Conservation (phyloP, 2,329 filamentous ascomycete genomes). For the Penicillium sp. region DNA sequence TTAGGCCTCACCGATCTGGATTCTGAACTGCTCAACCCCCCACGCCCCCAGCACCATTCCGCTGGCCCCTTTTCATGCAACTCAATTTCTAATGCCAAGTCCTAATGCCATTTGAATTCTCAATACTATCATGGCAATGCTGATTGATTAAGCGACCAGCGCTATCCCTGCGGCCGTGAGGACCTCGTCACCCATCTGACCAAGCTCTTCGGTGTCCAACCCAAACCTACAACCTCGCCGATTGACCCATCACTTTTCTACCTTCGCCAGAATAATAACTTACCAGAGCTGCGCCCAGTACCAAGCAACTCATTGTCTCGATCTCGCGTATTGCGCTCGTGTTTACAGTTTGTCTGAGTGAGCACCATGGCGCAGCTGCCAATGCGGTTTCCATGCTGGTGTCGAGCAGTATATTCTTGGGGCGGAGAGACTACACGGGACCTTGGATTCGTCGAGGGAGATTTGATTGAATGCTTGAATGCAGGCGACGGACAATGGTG, state of each 20-base stretch:
- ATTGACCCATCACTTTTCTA: background rate
- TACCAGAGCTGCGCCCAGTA: background rate
- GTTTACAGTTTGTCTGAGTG: too few relatives aligned
- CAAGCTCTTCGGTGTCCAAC: slow-evolving; percentile 3
- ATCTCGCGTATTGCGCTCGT: slow-evolving; percentile 4
- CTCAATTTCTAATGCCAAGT: background rate
- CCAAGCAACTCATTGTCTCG: background rate
- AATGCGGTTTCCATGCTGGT: slow-evolving; percentile 83
- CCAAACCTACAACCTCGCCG: slow-evolving; percentile 1
- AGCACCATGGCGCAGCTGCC: slow-evolving; percentile 57
- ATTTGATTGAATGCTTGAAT: slow-evolving; percentile 96
- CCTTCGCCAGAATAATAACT: background rate
- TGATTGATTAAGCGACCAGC: slow-evolving; percentile 13
- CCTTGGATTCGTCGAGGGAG: slow-evolving; percentile 93
- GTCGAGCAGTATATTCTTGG: slow-evolving; percentile 87
- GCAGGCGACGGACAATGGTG: slow-evolving; percentile 98
- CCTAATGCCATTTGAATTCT: slow-evolving; percentile 2
- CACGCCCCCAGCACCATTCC: slow-evolving; percentile 5
- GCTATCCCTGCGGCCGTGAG: slow-evolving; percentile 15
- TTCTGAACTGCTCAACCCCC: slow-evolving; percentile 18
- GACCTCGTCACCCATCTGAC: slow-evolving; percentile 13
- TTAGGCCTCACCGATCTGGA: slow-evolving; percentile 37
- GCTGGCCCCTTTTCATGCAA: background rate
- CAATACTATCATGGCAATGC: slow-evolving; percentile 10
- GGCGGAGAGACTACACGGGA: slow-evolving; percentile 93